phyloP scores from a whole-genome alignment of 116 monocot species.

The Posidonia oceanica region DNA sequence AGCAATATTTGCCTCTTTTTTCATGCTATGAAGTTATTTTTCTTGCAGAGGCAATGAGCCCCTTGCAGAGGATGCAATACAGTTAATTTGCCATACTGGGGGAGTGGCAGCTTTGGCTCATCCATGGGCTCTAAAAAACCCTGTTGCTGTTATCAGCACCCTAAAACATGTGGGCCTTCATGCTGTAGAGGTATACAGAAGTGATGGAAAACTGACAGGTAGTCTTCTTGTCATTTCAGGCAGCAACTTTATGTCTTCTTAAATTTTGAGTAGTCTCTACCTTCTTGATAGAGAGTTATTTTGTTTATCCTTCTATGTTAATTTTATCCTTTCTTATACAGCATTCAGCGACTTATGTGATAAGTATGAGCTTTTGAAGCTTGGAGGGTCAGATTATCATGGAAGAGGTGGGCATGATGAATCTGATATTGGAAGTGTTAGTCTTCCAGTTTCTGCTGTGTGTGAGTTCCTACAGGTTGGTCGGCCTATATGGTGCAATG shows the following conservation, averaged over 20 bases:
- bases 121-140: slow-evolving; percentile 82
- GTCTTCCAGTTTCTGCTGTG: slow-evolving; percentile 42
- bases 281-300: not conserved
- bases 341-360: slow-evolving; percentile 24
- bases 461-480: slow-evolving; percentile 56
- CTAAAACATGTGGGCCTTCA: slow-evolving; percentile 71
- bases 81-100: slow-evolving; percentile 66
- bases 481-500: slow-evolving; percentile 65
- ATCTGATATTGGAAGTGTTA: slow-evolving; percentile 67
- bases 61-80: slow-evolving; percentile 53
- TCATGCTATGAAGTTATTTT: not conserved
- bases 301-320: not conserved
- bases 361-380: slow-evolving; percentile 51
- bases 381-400: slow-evolving; percentile 93
- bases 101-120: slow-evolving; percentile 83
- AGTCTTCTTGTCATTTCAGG: not conserved
- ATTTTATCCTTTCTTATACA: not conserved
- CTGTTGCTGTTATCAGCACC: slow-evolving; percentile 43
- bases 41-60: slow-evolving; percentile 68
- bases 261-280: not conserved
- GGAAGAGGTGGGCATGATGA: slow-evolving; percentile 65
- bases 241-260: no score
- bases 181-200: slow-evolving; percentile 80
- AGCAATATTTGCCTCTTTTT: not conserved
- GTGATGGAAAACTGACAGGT: slow-evolving; percentile 77